These are phyloP conservation scores for Ophiocordyceps camponoti-leonardi DNA, from an alignment of 2,329 filamentous ascomycete species.

Conservation along the genomic window DNA sequence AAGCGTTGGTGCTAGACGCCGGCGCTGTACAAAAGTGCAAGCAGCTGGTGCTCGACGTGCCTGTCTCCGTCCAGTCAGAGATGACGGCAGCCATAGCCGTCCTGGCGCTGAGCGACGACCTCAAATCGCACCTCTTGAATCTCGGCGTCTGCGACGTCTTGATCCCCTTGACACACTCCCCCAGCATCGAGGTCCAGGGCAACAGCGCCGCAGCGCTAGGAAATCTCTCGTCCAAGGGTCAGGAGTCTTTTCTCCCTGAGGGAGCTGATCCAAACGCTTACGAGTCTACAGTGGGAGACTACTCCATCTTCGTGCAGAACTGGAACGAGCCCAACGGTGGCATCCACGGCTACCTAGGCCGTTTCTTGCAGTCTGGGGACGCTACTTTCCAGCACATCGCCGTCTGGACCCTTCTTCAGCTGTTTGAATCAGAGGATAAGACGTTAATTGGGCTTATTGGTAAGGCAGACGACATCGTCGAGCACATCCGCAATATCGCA, in stretches of 20 bases:
- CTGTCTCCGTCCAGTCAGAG: conserved; percentile 88
- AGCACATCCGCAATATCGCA: conserved; percentile 81
- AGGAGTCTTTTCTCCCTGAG: background rate
- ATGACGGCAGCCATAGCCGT: conserved; percentile 99
- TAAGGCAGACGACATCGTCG: conserved; percentile 77
- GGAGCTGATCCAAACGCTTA: conserved; percentile 1
- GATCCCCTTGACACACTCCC: conserved; percentile 85
- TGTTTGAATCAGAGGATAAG: conserved; percentile 89
- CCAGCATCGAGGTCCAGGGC: conserved; percentile 94
- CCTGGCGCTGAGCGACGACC: conserved; percentile 82
- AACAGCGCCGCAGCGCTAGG: conserved; percentile 93
- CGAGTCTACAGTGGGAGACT: conserved; percentile 60
- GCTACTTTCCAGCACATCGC: conserved; percentile 98
- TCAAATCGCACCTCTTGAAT: conserved; percentile 80
- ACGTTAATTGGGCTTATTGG: conserved; percentile 76
- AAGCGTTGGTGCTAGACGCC: conserved; percentile 89
- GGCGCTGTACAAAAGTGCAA: conserved; percentile 98
- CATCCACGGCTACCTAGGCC: conserved; percentile 85
- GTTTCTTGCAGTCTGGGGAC: conserved; percentile 87
- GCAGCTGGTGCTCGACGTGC: conserved; percentile 82
- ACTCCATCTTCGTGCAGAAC: conserved; percentile 86
- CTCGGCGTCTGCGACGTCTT: conserved; percentile 92
- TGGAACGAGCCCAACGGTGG: conserved; percentile 88
- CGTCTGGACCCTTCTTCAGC: conserved; percentile 90
- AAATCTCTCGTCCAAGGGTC: conserved; percentile 93